Conservation (phyloP, 2,329 filamentous ascomycete species). For the Exophiala xenobiotica region DNA sequence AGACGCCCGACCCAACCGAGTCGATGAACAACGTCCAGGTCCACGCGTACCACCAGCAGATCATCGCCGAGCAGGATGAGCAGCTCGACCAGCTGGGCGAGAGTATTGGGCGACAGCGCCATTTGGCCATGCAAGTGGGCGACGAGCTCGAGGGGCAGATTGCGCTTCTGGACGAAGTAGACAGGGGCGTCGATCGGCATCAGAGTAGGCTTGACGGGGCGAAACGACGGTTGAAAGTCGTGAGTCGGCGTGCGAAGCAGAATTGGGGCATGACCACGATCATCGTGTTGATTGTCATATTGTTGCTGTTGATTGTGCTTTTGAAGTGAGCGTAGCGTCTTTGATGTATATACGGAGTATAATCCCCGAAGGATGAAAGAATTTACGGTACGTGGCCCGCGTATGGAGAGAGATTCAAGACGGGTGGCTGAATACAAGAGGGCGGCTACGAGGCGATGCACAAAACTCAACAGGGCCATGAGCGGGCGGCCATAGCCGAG, state of each 20-base stretch:
- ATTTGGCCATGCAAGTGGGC: constrained; percentile 92
- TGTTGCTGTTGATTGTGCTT: constrained; percentile 79
- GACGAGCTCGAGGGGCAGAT: constrained; percentile 93
- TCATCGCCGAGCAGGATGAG: constrained; percentile 86
- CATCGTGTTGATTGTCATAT: constrained; percentile 75
- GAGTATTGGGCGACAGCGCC: constrained; percentile 82
- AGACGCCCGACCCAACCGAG: constrained; percentile 60
- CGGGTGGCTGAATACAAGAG: no score
- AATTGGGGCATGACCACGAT: constrained; percentile 85
- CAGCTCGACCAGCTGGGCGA: constrained; percentile 86
- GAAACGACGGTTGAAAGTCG: constrained; percentile 66
- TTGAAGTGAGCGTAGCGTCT: constrained; percentile 74
- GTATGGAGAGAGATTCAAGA: no score
- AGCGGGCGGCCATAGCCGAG: no score
- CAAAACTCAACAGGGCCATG: no score
- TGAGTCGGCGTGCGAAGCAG: constrained; percentile 73
- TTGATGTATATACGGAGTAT: no score
- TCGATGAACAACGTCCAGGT: constrained; percentile 78
- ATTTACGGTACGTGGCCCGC: no score
- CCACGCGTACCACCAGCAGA: constrained; percentile 75
- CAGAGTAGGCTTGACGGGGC: constrained; percentile 73
- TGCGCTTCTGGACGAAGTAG: constrained; percentile 83
- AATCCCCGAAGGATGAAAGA: no score
- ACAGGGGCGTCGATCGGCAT: constrained; percentile 79
- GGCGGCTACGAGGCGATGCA: no score